A percentile compares a stretch with the other conserved stretches of the same genome.
phyloP scores from a whole-genome alignment of 495 filamentous ascomycete genomes.

The Cercophora scortea region DNA sequence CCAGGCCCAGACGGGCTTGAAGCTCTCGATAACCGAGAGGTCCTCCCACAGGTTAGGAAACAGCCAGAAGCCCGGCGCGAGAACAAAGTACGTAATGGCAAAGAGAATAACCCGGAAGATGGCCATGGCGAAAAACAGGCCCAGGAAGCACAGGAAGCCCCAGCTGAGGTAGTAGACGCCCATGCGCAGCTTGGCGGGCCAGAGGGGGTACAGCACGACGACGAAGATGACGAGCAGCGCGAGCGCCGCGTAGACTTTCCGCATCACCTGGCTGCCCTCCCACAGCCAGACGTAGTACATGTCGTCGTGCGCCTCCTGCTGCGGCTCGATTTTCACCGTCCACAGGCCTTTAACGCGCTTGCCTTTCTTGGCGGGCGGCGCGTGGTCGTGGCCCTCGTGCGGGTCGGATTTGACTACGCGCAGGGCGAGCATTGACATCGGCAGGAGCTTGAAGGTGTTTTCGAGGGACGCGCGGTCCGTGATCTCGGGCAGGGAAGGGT shows the following conservation, averaged over 20 bases:
- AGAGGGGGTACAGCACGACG: slow-evolving; percentile 91
- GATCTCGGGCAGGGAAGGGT: slow-evolving; percentile 79
- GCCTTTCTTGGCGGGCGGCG: slow-evolving; percentile 49
- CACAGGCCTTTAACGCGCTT: slow-evolving; percentile 94
- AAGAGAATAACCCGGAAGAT: slow-evolving; percentile 96
- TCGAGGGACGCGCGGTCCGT: slow-evolving; percentile 79
- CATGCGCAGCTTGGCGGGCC: slow-evolving; percentile 83
- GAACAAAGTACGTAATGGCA: slow-evolving; percentile 77
- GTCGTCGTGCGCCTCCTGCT: slow-evolving; percentile 85
- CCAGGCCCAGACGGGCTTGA: slow-evolving; percentile 96
- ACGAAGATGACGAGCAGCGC: slow-evolving; percentile 76
- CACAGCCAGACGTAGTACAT: slow-evolving; percentile 97
- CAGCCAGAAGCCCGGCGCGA: slow-evolving; percentile 87
- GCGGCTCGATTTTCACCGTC: slow-evolving; percentile 94
- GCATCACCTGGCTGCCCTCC: slow-evolving; percentile 87
- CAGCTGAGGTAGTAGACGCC: slow-evolving; percentile 98
- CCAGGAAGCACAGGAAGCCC: slow-evolving; percentile 84
- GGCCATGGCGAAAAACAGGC: slow-evolving; percentile 94
- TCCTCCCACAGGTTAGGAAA: slow-evolving; percentile 99
- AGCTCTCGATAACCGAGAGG: slow-evolving; percentile 96
- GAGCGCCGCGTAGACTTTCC: slow-evolving; percentile 80
- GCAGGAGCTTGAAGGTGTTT: slow-evolving; percentile 91
- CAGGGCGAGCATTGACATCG: slow-evolving; percentile 88
- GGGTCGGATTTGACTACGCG: slow-evolving; percentile 79
- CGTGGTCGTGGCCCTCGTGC: slow-evolving; percentile 62